Conservation (phyloP, 2,329 filamentous ascomycete species). For the Neurospora sp. region DNA sequence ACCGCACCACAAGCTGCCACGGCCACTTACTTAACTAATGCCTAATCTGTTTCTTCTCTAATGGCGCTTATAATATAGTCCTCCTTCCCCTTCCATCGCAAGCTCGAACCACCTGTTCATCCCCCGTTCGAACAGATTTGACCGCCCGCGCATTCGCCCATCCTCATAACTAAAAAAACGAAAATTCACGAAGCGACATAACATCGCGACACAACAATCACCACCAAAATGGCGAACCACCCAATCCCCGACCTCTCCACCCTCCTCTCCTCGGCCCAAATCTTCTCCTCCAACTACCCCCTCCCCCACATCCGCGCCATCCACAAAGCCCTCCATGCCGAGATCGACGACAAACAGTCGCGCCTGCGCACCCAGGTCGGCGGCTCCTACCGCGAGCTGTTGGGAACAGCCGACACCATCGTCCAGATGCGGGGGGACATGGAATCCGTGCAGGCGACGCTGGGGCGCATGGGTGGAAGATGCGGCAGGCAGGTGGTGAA, state of each 20-base stretch:
- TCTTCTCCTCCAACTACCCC: slow-evolving; percentile 45
- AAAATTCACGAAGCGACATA: no score
- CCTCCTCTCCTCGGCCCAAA: slow-evolving; percentile 40
- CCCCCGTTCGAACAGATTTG: background rate
- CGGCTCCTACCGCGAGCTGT: slow-evolving; percentile 71
- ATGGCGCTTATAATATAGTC: background rate
- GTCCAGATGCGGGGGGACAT: slow-evolving; percentile 79
- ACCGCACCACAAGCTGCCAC: background rate
- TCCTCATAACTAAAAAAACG: no score
- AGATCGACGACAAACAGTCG: slow-evolving; percentile 52
- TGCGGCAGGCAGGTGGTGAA: slow-evolving; percentile 67
- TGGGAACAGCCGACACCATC: slow-evolving; percentile 89
- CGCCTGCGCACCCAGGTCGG: slow-evolving; percentile 56
- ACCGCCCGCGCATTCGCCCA: background rate
- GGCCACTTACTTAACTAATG: background rate
- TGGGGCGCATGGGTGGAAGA: slow-evolving; percentile 62
- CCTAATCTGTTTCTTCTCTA: background rate
- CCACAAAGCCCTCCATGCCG: slow-evolving; percentile 47
- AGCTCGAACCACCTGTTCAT: background rate
- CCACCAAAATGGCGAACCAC: slow-evolving; percentile 23
- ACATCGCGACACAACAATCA: background rate
- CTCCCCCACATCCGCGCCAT: slow-evolving; percentile 54
- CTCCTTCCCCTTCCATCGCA: background rate
- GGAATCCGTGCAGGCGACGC: slow-evolving; percentile 58
- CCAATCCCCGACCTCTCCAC: slow-evolving; percentile 34